Evolutionary conservation across 2,329 filamentous ascomycete genomes (phyloP).

Genomic region (Aspergillus phoenicis): DNA sequence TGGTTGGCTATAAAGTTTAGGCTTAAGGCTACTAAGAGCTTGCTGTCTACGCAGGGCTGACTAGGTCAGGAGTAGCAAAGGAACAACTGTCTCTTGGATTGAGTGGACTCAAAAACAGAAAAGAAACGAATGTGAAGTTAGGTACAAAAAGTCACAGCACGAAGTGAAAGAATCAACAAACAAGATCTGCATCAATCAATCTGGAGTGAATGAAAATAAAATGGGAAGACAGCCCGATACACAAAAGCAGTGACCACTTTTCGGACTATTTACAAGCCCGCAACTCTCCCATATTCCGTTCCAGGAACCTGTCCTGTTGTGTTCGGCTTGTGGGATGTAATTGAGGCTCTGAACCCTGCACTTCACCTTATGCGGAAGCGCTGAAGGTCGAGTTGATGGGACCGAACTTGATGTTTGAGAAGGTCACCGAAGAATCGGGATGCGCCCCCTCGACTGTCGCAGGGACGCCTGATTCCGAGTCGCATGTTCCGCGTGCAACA

Average conservation of each 20-base stretch:
- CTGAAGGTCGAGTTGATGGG: slow-evolving; percentile 57
- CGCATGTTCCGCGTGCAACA: slow-evolving; percentile 57
- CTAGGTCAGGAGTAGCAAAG: not conserved
- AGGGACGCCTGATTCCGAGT: slow-evolving; percentile 55
- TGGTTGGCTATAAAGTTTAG: no score
- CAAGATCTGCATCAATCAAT: not conserved
- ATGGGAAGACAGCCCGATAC: not conserved
- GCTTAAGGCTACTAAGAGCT: not conserved
- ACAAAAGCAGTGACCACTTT: slow-evolving; percentile 6
- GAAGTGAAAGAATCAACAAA: not conserved
- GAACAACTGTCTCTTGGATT: not conserved
- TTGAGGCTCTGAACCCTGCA: not conserved
- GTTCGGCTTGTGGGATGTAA: not conserved
- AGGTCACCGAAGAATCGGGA: slow-evolving; percentile 55
- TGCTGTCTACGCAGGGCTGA: not conserved
- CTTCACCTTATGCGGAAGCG: slow-evolving; percentile 6
- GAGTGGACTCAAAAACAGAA: slow-evolving; percentile 1
- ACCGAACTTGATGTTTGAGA: slow-evolving; percentile 62
- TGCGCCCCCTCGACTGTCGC: slow-evolving; percentile 51
- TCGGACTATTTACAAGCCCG: slow-evolving; percentile 7
- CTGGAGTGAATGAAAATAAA: not conserved
- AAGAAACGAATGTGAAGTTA: not conserved
- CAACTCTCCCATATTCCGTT: not conserved
- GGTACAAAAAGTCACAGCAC: not conserved
- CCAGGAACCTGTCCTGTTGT: slow-evolving; percentile 3